Evolutionary conservation across 2,329 filamentous ascomycete species (phyloP).

Genomic region (Diaporthe amygdali): DNA sequence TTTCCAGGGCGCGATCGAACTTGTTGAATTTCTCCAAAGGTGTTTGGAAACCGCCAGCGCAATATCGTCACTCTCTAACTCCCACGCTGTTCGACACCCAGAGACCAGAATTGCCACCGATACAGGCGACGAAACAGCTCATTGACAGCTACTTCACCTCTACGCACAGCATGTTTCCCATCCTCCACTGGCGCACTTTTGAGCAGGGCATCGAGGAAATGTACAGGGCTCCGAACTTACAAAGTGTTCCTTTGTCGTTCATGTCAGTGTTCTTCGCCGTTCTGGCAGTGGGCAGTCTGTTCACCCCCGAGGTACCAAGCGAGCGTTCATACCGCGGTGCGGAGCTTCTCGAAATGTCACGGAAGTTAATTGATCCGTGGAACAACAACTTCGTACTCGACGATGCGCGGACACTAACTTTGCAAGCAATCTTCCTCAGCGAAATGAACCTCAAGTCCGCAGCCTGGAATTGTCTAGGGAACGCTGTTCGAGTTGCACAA

Average conservation of each 20-base stretch:
- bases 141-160: conserved; percentile 77
- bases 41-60: conserved; percentile 78
- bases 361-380: conserved; percentile 79
- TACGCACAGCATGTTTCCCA: conserved; percentile 80
- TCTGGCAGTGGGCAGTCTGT: conserved; percentile 81
- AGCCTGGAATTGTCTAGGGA: conserved; percentile 85
- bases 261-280: conserved; percentile 82
- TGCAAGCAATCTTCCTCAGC: conserved; percentile 79
- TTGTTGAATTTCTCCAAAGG: conserved; percentile 77
- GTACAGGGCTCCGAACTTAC: conserved; percentile 69
- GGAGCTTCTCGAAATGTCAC: conserved; percentile 74
- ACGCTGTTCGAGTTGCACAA: conserved; percentile 79
- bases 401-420: conserved; percentile 72
- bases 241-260: conserved; percentile 71
- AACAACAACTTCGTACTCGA: conserved; percentile 78
- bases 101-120: conserved; percentile 72
- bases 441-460: conserved; percentile 88
- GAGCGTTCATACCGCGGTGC: conserved; percentile 59
- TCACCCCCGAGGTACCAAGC: conserved; percentile 62
- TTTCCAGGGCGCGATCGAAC: conserved; percentile 74
- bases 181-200: conserved; percentile 89
- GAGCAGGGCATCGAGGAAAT: conserved; percentile 76
- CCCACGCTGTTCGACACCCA: conserved; percentile 53
- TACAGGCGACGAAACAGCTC: conserved; percentile 72
- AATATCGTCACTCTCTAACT: conserved; percentile 62